These are phyloP conservation scores for Talaromyces sp. DNA, from an alignment of 2,329 filamentous ascomycete species.

Conservation along the genomic window DNA sequence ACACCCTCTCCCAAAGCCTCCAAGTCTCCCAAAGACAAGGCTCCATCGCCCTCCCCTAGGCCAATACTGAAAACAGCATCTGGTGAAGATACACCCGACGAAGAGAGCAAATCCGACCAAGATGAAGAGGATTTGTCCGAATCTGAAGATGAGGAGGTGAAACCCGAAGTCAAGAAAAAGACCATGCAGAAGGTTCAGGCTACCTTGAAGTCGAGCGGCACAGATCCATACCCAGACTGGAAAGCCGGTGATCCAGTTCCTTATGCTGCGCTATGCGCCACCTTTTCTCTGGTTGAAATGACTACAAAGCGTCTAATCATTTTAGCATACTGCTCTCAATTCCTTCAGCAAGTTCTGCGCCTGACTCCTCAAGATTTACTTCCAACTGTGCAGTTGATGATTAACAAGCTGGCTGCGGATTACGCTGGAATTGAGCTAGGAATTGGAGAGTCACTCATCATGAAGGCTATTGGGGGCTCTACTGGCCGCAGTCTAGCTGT, in stretches of 20 bases:
- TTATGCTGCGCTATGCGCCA: conserved; percentile 90
- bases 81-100: conserved; percentile 41
- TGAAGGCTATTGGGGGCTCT: conserved; percentile 96
- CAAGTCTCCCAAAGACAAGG: background rate
- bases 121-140: conserved; percentile 46
- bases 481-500: conserved; percentile 85
- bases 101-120: conserved; percentile 41
- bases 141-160: conserved; percentile 62
- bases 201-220: conserved; percentile 67
- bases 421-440: conserved; percentile 95
- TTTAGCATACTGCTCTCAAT: conserved; percentile 82
- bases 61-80: background rate
- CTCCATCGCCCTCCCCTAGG: background rate
- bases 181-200: conserved; percentile 79
- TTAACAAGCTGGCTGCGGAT: conserved; percentile 95
- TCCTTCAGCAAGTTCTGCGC: conserved; percentile 90
- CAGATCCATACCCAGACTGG: conserved; percentile 95
- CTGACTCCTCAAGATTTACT: conserved; percentile 86
- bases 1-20: conserved; percentile 23
- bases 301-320: conserved; percentile 91
- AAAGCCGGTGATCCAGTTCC: conserved; percentile 84
- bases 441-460: conserved; percentile 97
- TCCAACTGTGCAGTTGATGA: conserved; percentile 89
- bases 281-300: conserved; percentile 92
- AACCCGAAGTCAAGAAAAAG: conserved; percentile 72